phyloP scores from a whole-genome alignment of 305 asterid species.

The Withania somnifera region DNA sequence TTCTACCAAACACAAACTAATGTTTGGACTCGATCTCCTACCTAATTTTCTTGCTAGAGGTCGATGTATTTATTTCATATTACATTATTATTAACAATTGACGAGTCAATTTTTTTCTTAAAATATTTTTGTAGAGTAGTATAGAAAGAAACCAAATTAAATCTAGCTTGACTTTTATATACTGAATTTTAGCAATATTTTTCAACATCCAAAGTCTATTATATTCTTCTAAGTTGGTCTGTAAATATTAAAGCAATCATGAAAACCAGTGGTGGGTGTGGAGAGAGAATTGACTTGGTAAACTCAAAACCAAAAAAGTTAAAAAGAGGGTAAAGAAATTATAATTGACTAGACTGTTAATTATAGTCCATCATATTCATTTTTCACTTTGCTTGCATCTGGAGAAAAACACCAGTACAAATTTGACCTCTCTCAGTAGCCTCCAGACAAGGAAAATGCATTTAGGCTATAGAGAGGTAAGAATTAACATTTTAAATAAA shows the following conservation, averaged over 20 bases:
- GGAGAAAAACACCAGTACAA: neutral
- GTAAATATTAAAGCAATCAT: slow-evolving; percentile 24
- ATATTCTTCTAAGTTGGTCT: neutral
- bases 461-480: no score
- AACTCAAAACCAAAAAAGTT: slow-evolving; percentile 3
- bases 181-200: neutral
- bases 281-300: slow-evolving; percentile 25
- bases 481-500: neutral
- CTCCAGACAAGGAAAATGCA: neutral
- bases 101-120: neutral
- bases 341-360: neutral
- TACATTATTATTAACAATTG: no score
- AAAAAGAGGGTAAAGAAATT: neutral
- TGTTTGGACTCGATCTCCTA: no score
- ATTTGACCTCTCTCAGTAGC: neutral
- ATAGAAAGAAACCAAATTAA: neutral
- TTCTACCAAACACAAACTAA: no score
- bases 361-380: neutral
- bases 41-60: no score
- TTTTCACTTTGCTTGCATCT: neutral
- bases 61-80: no score
- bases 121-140: neutral
- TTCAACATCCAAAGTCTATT: neutral
- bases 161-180: neutral
- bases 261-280: slow-evolving; percentile 15